Conservation (phyloP, 495 filamentous ascomycete species). For the Bryoglossum gracile region DNA sequence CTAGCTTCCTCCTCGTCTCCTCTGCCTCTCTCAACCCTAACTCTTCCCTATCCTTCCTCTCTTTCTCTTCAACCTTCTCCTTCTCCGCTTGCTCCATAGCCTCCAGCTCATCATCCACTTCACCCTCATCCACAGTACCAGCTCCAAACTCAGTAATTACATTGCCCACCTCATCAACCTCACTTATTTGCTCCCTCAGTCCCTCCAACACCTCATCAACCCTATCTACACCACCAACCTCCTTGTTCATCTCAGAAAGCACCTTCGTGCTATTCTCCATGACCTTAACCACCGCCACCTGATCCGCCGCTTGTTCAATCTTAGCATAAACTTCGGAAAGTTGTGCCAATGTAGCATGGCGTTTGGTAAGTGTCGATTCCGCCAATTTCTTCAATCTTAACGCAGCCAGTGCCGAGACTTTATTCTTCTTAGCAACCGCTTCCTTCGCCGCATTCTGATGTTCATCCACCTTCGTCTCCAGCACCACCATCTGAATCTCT, state of each 20-base stretch:
- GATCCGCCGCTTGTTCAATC: conserved; percentile 79
- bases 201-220: conserved; percentile 69
- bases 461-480: conserved; percentile 46
- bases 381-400: conserved; percentile 77
- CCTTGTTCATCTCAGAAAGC: conserved; percentile 61
- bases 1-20: conserved; percentile 26
- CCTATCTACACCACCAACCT: conserved; percentile 68
- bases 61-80: conserved; percentile 36
- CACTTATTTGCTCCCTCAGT: conserved; percentile 71
- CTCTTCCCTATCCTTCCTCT: conserved; percentile 27
- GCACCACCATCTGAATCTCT: conserved; percentile 45
- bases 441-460: conserved; percentile 56
- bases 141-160: conserved; percentile 57
- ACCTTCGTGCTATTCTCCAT: conserved; percentile 73
- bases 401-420: conserved; percentile 63
- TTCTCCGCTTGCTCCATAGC: conserved; percentile 62
- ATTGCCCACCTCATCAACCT: conserved; percentile 73
- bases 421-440: conserved; percentile 63
- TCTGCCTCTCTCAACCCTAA: conserved; percentile 23
- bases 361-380: conserved; percentile 60
- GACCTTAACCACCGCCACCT: conserved; percentile 68
- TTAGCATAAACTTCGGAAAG: conserved; percentile 71
- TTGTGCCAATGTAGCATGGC: conserved; percentile 65
- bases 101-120: conserved; percentile 85
- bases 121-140: conserved; percentile 64